A percentile compares a stretch with the other conserved stretches of the same genome.
These are phyloP conservation scores for Mytilinidion resinicola DNA, from an alignment of 495 filamentous ascomycete species.

Conservation along the genomic window DNA sequence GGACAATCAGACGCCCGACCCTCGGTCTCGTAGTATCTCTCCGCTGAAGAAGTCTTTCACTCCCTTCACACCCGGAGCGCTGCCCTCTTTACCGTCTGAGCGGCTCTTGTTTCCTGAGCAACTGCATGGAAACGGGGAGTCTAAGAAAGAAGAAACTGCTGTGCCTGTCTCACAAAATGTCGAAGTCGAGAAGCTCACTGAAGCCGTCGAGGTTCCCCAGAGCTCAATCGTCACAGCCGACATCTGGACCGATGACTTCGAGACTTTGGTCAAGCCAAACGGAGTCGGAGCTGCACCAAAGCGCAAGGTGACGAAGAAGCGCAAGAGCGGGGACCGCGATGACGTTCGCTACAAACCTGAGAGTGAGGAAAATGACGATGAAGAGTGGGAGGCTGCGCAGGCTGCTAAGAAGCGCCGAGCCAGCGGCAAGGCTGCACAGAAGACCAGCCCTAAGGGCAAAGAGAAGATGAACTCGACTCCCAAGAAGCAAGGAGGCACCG, in stretches of 20 bases:
- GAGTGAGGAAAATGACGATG: slow-evolving; percentile 21
- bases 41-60: slow-evolving; percentile 38
- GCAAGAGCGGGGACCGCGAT: slow-evolving; percentile 23
- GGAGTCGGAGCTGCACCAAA: neutral
- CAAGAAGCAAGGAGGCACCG: slow-evolving; percentile 7
- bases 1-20: slow-evolving; percentile 6
- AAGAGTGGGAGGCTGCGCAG: slow-evolving; percentile 18
- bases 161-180: neutral
- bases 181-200: neutral
- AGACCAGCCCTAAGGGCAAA: neutral
- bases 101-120: slow-evolving; percentile 39
- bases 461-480: neutral
- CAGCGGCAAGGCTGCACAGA: slow-evolving; percentile 4
- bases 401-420: slow-evolving; percentile 4
- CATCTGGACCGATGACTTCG: neutral
- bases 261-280: neutral
- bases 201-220: neutral
- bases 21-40: neutral
- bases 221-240: neutral
- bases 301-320: slow-evolving; percentile 27
- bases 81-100: slow-evolving; percentile 57
- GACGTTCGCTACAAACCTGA: slow-evolving; percentile 25
- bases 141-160: neutral
- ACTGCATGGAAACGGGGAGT: neutral
- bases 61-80: slow-evolving; percentile 47